A percentile compares a stretch with the other conserved stretches of the same genome.
These are phyloP conservation scores for Sphaerulina populicola DNA, from an alignment of 2,329 filamentous ascomycete genomes.

Conservation along the genomic window DNA sequence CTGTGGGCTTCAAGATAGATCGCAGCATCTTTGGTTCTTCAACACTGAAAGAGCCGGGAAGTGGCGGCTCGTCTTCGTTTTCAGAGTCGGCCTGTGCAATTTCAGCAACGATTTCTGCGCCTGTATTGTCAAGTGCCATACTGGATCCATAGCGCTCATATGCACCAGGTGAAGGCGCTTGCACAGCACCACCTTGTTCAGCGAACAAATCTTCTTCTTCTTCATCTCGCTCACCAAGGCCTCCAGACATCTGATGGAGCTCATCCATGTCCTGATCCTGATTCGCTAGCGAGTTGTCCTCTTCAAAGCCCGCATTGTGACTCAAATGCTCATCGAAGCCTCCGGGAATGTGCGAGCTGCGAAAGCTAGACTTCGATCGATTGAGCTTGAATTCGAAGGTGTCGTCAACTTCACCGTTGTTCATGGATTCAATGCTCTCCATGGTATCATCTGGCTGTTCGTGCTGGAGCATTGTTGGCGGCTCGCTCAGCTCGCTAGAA, in stretches of 20 bases:
- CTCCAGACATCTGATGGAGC: constrained; percentile 31
- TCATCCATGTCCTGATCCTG: constrained; percentile 37
- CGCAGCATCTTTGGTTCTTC: constrained; percentile 56
- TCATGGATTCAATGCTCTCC: constrained; percentile 24
- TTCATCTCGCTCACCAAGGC: constrained; percentile 19
- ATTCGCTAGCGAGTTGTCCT: constrained; percentile 39
- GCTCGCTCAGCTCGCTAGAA: constrained; percentile 34
- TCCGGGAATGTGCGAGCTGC: constrained; percentile 54
- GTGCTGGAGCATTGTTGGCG: constrained; percentile 21
- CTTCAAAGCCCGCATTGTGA: constrained; percentile 38
- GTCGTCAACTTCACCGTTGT: constrained; percentile 36
- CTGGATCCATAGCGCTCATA: constrained; percentile 27
- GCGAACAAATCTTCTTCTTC: constrained; percentile 19
- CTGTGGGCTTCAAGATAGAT: constrained; percentile 43
- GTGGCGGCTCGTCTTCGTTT: constrained; percentile 56
- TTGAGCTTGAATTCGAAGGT: constrained; percentile 49
- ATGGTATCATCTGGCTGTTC: constrained; percentile 22
- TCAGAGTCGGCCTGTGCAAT: constrained; percentile 47
- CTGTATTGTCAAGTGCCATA: constrained; percentile 37
- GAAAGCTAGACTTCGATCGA: constrained; percentile 35
- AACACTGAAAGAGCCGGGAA: constrained; percentile 69
- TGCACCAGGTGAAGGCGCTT: constrained; percentile 25
- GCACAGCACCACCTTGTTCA: constrained; percentile 27
- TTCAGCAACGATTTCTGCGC: constrained; percentile 43
- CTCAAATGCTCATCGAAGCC: constrained; percentile 57